Base-by-base conservation (phyloP, 352 stramenopile species). In the Elongisporangium undulatum region DNA sequence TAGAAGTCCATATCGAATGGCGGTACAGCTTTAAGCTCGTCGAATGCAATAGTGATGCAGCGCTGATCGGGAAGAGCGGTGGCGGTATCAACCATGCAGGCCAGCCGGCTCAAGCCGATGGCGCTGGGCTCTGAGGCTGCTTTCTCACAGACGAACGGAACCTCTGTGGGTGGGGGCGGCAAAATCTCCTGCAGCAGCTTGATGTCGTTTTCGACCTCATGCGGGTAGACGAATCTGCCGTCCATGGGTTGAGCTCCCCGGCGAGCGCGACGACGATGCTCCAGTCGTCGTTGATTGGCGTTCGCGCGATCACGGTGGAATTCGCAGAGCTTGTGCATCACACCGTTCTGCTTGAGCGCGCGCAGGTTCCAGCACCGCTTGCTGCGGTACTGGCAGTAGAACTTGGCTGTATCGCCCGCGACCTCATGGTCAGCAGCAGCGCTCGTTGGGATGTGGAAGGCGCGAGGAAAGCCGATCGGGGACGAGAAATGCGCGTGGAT, bases 311-410 rank as follows among this genome's bases (percentile, higher is more conserved):
- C 79, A 3, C 85, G 82, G 66, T 95, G 85, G 69, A 89, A 82
- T 63, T 95, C 84, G 66, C 85, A 95, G 64, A 95, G 71, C 49
- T 88, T 91, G 72, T 95, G 85, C 49, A 84, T 74, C 53, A 90
- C 82, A 21, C 85, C 85, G 59, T 95, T 91, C 66, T 82, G 82
- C 61, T 95, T 95, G 53, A 86, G 75, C 53, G 82, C 85, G 48
- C 85, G 85, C 48, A 77, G 60, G 64, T 92, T 92, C 63, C 76
- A 88, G 75, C 85, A 95, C 45, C 83, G 82, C 58, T 90, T 92
- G 71, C 80, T 94, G 50, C 79, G 80, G 66, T 94, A 94, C 23
- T 83, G 75, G 67, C 85, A 94, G 52, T 89, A 80, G 49, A 85
- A 72, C 13, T 41, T 34, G 4, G 26, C 26, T 8, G 26, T 34